These are phyloP conservation scores for Lichtheimia corymbifera DNA, from an alignment of 371 early-diverging fungal species.

Conservation along the genomic window DNA sequence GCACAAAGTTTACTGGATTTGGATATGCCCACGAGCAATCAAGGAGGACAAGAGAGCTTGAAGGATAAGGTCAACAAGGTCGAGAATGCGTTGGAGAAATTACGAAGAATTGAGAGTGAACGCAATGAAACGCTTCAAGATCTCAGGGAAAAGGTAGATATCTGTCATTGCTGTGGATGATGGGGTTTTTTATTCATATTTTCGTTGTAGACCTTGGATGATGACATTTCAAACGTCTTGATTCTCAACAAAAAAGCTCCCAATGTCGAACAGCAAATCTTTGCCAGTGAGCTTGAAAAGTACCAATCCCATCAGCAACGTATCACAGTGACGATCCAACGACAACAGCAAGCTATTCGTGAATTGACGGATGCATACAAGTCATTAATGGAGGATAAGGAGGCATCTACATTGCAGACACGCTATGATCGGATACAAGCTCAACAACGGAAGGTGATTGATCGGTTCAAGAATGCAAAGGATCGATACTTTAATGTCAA, in stretches of 20 bases:
- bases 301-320: conserved; percentile 79
- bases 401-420: conserved; percentile 68
- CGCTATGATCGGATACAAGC: conserved; percentile 68
- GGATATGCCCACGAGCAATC: conserved; percentile 24
- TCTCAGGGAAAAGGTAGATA: conserved; percentile 75
- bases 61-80: conserved; percentile 62
- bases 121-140: conserved; percentile 77
- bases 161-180: not conserved
- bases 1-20: conserved; percentile 64
- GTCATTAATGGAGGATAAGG: conserved; percentile 73
- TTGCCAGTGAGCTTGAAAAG: conserved; percentile 89
- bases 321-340: conserved; percentile 72
- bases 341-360: conserved; percentile 76
- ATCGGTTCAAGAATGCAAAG: conserved; percentile 61
- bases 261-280: conserved; percentile 82
- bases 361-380: conserved; percentile 76
- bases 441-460: conserved; percentile 56
- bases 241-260: conserved; percentile 77
- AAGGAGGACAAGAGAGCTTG: conserved; percentile 25
- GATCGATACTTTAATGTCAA: conserved; percentile 63
- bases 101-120: conserved; percentile 79
- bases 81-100: conserved; percentile 70
- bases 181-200: not conserved
- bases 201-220: conserved; percentile 66
- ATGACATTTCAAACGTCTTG: conserved; percentile 87